Evolutionary conservation across 768 basidiomycete species (phyloP).

Genomic region (Daedalea quercina): DNA sequence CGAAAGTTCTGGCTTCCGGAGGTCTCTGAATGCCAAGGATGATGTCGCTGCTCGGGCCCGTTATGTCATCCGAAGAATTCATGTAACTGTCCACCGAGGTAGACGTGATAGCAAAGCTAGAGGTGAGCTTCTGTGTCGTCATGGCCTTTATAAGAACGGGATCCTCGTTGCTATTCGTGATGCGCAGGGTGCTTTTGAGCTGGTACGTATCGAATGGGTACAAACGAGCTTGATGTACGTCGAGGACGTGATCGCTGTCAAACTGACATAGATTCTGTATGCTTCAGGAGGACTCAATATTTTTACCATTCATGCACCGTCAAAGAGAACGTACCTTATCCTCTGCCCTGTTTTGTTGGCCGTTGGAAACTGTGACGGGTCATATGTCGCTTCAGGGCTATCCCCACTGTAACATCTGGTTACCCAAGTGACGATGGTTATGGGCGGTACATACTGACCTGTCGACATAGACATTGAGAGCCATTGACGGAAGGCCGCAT

Average conservation of each 20-base stretch:
- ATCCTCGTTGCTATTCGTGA: slow-evolving; percentile 25
- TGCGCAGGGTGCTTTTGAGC: slow-evolving; percentile 42
- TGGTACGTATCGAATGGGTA: slow-evolving; percentile 55
- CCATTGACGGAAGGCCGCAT: slow-evolving; percentile 41
- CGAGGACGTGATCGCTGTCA: slow-evolving; percentile 48
- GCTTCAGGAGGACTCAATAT: slow-evolving; percentile 21
- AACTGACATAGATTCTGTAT: slow-evolving; percentile 52
- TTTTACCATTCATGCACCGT: background rate
- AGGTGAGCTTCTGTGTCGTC: slow-evolving; percentile 36
- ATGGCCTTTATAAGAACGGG: slow-evolving; percentile 38
- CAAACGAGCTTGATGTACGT: slow-evolving; percentile 44
- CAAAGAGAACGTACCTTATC: slow-evolving; percentile 28
- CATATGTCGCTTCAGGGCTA: slow-evolving; percentile 34
- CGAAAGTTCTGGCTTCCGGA: slow-evolving; percentile 35
- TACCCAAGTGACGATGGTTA: background rate
- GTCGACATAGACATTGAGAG: slow-evolving; percentile 42
- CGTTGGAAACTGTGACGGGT: slow-evolving; percentile 41
- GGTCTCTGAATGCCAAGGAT: slow-evolving; percentile 41
- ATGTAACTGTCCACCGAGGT: slow-evolving; percentile 28
- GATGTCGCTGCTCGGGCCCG: slow-evolving; percentile 38
- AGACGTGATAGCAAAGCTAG: slow-evolving; percentile 37
- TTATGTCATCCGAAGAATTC: slow-evolving; percentile 32
- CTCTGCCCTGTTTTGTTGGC: slow-evolving; percentile 33
- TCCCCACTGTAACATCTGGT: slow-evolving; percentile 21
- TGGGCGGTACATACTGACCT: slow-evolving; percentile 29